Conservation (phyloP, 179 eudicot genomes). For the Dionaea muscipula region DNA sequence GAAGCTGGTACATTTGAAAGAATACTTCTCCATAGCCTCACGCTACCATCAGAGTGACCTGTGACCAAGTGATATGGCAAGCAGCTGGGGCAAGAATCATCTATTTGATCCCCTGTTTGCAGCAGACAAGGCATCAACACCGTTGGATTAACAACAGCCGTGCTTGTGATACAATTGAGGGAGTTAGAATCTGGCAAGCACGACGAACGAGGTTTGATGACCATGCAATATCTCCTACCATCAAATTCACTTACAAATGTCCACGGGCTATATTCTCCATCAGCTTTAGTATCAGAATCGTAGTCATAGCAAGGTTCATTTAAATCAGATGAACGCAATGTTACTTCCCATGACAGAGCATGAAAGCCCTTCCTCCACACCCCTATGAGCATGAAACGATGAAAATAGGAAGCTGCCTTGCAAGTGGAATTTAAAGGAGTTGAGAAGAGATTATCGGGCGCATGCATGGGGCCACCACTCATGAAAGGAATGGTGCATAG, state of each 20-base stretch:
- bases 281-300: conserved; percentile 12
- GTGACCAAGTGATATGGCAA: conserved; percentile 65
- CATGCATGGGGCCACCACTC: conserved; percentile 17
- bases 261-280: conserved; percentile 11
- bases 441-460: conserved; percentile 41
- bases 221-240: conserved; percentile 42
- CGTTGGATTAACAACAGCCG: conserved; percentile 38
- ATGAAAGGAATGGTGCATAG: conserved; percentile 63
- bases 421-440: conserved; percentile 46
- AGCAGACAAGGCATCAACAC: conserved; percentile 16
- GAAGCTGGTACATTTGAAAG: conserved; percentile 23
- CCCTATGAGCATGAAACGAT: conserved; percentile 49
- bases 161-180: conserved; percentile 46
- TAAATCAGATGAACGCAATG: conserved; percentile 37
- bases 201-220: conserved; percentile 43
- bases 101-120: conserved; percentile 20
- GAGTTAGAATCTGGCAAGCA: conserved; percentile 40
- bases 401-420: conserved; percentile 21
- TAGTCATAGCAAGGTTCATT: conserved; percentile 21
- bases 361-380: conserved; percentile 45
- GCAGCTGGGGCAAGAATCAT: conserved; percentile 21
- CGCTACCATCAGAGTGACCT: conserved; percentile 60
- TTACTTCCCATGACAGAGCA: conserved; percentile 63
- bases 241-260: conserved; percentile 38
- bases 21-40: conserved; percentile 70